phyloP scores from a whole-genome alignment of 2,329 filamentous ascomycete species.

The Basipetospora chlamydospora region DNA sequence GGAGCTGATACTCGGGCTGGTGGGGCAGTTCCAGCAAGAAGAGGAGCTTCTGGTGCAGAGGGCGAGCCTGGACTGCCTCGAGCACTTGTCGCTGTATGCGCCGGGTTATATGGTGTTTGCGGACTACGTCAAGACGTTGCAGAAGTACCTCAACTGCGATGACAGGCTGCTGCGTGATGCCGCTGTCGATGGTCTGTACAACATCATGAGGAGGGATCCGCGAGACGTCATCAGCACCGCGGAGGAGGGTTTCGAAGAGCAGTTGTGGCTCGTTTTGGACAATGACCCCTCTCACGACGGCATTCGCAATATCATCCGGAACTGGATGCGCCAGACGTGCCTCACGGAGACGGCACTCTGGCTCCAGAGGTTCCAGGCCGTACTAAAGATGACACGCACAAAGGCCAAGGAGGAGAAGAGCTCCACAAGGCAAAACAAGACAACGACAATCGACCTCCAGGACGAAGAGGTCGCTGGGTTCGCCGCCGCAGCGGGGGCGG shows the following conservation, averaged over 20 bases:
- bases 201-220: constrained; percentile 86
- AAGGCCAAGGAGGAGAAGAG: constrained; percentile 41
- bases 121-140: constrained; percentile 70
- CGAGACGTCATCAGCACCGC: constrained; percentile 67
- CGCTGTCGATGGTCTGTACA: constrained; percentile 78
- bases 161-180: constrained; percentile 59
- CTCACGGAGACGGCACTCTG: constrained; percentile 67
- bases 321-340: constrained; percentile 87
- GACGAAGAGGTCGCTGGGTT: constrained; percentile 97
- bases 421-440: constrained; percentile 22
- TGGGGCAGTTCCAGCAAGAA: constrained; percentile 69
- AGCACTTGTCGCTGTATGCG: constrained; percentile 85
- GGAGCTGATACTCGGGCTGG: constrained; percentile 77
- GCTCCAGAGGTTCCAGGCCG: constrained; percentile 76
- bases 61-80: constrained; percentile 68
- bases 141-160: constrained; percentile 59
- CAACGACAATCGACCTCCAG: constrained; percentile 58
- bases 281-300: constrained; percentile 59
- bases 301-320: constrained; percentile 74
- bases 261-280: constrained; percentile 83
- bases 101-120: constrained; percentile 73
- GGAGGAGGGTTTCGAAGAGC: constrained; percentile 68
- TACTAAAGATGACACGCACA: constrained; percentile 73
- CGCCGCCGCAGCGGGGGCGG: constrained; percentile 54
- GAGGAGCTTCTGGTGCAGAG: constrained; percentile 55